Evolutionary conservation across 2,329 filamentous ascomycete genomes (phyloP), one percentile per base, ranked within the genome.

Genomic region (Sporothrix sp.): DNA sequence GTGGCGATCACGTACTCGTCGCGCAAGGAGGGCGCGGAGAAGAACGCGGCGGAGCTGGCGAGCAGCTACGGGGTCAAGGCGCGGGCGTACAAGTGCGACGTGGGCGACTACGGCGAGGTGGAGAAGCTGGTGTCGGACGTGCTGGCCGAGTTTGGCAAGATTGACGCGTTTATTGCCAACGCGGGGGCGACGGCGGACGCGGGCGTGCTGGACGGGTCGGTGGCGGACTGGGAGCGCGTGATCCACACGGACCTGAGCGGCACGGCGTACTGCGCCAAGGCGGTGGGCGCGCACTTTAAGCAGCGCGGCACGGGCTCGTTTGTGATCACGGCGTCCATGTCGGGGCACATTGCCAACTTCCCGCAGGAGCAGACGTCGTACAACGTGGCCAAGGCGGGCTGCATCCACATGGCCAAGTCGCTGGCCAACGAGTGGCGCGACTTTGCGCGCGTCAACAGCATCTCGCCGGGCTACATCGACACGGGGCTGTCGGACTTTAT

Each of bases 91-190:
- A 72, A 78, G 60, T 78, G 84, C 54, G 73, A 84, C 58, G 72
- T 84, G 8, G 74, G 71, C 27, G 69, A 71, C 3, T 72, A 70
- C 57, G 71, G 76, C 18, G 68, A 71, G 4, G 74, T 81, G 10
- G 66, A 74, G 32, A 61, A 66, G 14, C 70, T 74, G 9, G 70
- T 84, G 36, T 66, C 73, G 53, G 65, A 69, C 7, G 74, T 78
- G 55, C 68, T 82, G 38, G 63, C 70, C 53, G 84, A 90, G 14
- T 85, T 90, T 67, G 82, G 82, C 53, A 78, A 84, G 5, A 76
- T 91, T 8, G 86, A 90, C 60, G 72, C 88, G 57, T 88, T 91
- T 59, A 78, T 90, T 39, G 85, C 86, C 58, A 91, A 93, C 65
- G 83, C 84, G 18, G 84, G 84, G 51, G 77, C 79, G 54, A 86